phyloP scores from a whole-genome alignment of 2,329 filamentous ascomycete species.

The Sclerotinia minor region DNA sequence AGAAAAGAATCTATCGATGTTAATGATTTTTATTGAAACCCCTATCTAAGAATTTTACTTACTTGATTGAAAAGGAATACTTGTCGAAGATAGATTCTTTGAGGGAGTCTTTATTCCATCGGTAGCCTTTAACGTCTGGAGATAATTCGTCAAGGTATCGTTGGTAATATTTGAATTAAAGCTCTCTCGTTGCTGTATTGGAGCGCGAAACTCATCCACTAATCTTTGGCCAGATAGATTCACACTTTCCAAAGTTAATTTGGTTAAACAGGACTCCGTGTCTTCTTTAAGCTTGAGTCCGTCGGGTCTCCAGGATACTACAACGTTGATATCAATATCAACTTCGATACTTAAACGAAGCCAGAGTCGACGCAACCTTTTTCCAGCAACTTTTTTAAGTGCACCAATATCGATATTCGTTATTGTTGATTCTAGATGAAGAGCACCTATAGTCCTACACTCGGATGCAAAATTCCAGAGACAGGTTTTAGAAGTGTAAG shows the following conservation, averaged over 20 bases:
- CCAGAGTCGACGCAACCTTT: too few species aligned
- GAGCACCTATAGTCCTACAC: too few species aligned
- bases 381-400: too few species aligned
- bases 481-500: too few species aligned
- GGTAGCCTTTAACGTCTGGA: not conserved
- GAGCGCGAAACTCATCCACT: not conserved
- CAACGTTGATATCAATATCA: not conserved
- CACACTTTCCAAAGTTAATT: not conserved
- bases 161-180: not conserved
- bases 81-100: not conserved
- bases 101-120: not conserved
- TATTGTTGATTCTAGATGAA: too few species aligned
- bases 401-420: too few species aligned
- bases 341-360: not conserved
- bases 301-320: not conserved
- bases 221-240: not conserved
- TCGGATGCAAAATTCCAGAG: too few species aligned
- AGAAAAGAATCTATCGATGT: not conserved
- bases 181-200: not conserved
- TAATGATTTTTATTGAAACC: not conserved
- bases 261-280: not conserved
- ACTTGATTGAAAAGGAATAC: not conserved
- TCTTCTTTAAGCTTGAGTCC: not conserved
- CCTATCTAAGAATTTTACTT: not conserved
- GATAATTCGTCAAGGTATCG: not conserved